Conservation (phyloP, 2,329 filamentous ascomycete species). For the Fusarium nelsonii region DNA sequence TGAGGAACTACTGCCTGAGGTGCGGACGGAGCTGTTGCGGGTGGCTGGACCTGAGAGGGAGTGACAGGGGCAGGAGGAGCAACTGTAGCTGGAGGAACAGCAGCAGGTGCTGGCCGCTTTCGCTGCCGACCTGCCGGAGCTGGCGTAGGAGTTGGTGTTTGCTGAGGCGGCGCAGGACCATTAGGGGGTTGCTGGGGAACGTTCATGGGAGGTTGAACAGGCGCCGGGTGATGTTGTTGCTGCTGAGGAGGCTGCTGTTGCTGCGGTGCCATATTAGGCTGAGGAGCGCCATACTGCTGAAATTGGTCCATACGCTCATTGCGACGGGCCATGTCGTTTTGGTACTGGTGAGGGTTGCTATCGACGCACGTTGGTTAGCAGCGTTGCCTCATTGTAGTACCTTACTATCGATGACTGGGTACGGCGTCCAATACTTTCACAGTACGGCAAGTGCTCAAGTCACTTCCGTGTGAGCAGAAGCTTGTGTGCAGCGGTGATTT, state of each 20-base stretch:
- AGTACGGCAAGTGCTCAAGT: slow-evolving; percentile 12
- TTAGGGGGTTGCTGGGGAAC: slow-evolving; percentile 57
- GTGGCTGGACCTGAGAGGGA: slow-evolving; percentile 51
- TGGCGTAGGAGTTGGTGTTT: slow-evolving; percentile 56
- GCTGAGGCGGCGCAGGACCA: slow-evolving; percentile 51
- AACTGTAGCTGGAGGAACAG: slow-evolving; percentile 54
- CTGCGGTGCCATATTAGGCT: slow-evolving; percentile 55
- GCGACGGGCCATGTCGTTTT: slow-evolving; percentile 63
- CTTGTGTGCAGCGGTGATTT: slow-evolving; percentile 19
- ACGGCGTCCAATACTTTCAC: slow-evolving; percentile 32
- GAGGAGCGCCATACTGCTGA: slow-evolving; percentile 55
- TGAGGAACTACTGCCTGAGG: slow-evolving; percentile 48
- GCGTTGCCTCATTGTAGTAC: slow-evolving; percentile 42
- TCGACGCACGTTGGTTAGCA: slow-evolving; percentile 49
- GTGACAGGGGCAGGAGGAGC: slow-evolving; percentile 52
- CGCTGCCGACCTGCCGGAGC: slow-evolving; percentile 55
- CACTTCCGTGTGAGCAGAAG: slow-evolving; percentile 28
- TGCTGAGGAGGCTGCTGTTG: slow-evolving; percentile 52
- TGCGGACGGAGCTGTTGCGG: slow-evolving; percentile 48
- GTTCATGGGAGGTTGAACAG: slow-evolving; percentile 55
- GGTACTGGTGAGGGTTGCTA: slow-evolving; percentile 62
- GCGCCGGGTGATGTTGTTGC: slow-evolving; percentile 55
- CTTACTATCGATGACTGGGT: slow-evolving; percentile 44
- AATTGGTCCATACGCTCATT: slow-evolving; percentile 59
- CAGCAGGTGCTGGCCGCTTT: slow-evolving; percentile 57